Evolutionary conservation across 805 yeast genomes (phyloP).

Genomic region (Grigorovia yakushimaensis): DNA sequence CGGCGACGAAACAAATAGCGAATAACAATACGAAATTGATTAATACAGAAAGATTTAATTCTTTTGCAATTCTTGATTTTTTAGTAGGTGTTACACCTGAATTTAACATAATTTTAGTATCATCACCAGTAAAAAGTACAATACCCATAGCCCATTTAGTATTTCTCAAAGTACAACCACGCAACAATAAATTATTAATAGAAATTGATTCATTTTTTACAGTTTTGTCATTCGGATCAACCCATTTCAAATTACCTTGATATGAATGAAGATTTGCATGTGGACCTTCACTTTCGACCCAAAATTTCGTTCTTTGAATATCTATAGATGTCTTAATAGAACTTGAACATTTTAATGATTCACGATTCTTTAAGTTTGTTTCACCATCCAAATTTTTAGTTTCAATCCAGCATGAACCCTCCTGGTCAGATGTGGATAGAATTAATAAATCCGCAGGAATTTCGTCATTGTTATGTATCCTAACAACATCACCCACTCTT

Average conservation of each 20-base stretch:
- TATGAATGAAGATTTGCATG: slow-evolving; percentile 68
- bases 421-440: slow-evolving; percentile 56
- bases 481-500: slow-evolving; percentile 61
- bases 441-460: slow-evolving; percentile 68
- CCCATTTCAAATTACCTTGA: slow-evolving; percentile 58
- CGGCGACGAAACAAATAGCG: slow-evolving; percentile 58
- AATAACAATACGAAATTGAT: slow-evolving; percentile 59
- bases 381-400: slow-evolving; percentile 80
- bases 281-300: slow-evolving; percentile 79
- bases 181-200: slow-evolving; percentile 55
- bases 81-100: slow-evolving; percentile 79
- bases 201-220: slow-evolving; percentile 51
- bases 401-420: slow-evolving; percentile 66
- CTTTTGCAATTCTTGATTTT: slow-evolving; percentile 62
- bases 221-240: slow-evolving; percentile 23
- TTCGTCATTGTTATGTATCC: slow-evolving; percentile 67
- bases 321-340: slow-evolving; percentile 41
- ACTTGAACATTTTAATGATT: slow-evolving; percentile 55
- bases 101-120: slow-evolving; percentile 73
- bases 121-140: slow-evolving; percentile 69
- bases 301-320: slow-evolving; percentile 42
- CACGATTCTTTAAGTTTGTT: slow-evolving; percentile 67
- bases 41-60: slow-evolving; percentile 58
- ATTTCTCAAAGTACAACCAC: slow-evolving; percentile 74
- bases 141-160: slow-evolving; percentile 78